A percentile compares a stretch with the other conserved stretches of the same genome.
phyloP scores from a whole-genome alignment of 768 basidiomycete species.

The Boletus sp. region DNA sequence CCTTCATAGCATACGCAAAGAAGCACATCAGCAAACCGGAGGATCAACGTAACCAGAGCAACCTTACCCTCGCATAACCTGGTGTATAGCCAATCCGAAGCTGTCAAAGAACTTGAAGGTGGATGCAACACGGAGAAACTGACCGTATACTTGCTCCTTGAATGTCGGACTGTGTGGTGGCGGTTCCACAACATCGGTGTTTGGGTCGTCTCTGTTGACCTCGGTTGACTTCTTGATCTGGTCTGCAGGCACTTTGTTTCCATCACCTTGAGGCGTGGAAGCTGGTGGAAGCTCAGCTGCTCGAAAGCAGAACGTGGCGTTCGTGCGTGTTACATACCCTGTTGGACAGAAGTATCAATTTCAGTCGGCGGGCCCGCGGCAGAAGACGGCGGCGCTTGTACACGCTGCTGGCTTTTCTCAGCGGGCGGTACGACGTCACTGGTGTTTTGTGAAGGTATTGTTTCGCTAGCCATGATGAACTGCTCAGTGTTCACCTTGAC shows the following conservation, averaged over 20 bases:
- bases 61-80: conserved; percentile 33
- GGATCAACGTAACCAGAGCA: not conserved
- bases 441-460: not conserved
- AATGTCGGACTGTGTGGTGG: conserved; percentile 41
- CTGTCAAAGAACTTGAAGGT: not conserved
- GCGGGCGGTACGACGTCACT: not conserved
- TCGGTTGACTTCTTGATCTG: conserved; percentile 29
- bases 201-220: conserved; percentile 26
- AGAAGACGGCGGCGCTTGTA: conserved; percentile 20
- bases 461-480: conserved; percentile 7
- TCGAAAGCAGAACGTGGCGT: not conserved
- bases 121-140: conserved; percentile 6
- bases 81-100: not conserved
- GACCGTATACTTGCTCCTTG: conserved; percentile 60
- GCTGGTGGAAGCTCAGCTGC: conserved; percentile 21
- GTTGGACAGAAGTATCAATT: conserved; percentile 33
- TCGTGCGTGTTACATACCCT: conserved; percentile 33
- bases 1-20: conserved; percentile 5
- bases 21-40: conserved; percentile 1
- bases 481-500: not conserved
- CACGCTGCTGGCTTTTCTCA: conserved; percentile 4
- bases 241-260: conserved; percentile 30
- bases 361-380: conserved; percentile 26
- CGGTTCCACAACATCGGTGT: conserved; percentile 24
- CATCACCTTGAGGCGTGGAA: conserved; percentile 37